These are phyloP conservation scores for Acacia crassicarpa DNA, from an alignment of 306 rosid genomes.

Conservation along the genomic window DNA sequence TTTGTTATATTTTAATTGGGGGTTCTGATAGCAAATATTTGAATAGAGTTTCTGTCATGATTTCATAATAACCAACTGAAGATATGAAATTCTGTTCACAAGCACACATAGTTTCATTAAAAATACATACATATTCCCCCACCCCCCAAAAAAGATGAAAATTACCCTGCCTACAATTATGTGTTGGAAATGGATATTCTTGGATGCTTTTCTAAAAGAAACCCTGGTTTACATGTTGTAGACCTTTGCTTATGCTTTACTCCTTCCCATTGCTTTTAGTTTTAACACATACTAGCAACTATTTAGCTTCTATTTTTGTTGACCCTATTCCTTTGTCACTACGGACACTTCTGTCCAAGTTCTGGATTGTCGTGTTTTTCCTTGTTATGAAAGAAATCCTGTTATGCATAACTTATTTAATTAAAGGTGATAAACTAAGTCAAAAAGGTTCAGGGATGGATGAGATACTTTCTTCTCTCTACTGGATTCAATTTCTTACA, in stretches of 20 bases:
- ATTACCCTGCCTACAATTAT: not conserved
- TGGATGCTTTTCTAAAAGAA: not conserved
- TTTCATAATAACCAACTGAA: constrained; percentile 9
- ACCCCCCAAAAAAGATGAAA: no score
- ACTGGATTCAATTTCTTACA: not conserved
- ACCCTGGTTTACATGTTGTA: not conserved
- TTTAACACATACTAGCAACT: not conserved
- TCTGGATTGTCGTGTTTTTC: constrained; percentile 27
- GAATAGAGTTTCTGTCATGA: not conserved
- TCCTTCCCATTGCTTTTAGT: not conserved
- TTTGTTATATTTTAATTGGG: not conserved
- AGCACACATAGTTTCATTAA: not conserved
- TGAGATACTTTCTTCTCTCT: not conserved
- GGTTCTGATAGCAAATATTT: not conserved
- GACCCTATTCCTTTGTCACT: not conserved
- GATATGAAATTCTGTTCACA: not conserved
- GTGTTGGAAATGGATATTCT: not conserved
- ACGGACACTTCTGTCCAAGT: not conserved
- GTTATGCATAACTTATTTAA: not conserved
- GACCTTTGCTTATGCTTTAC: not conserved
- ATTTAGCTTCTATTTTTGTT: constrained; percentile 2
- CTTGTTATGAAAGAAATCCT: constrained; percentile 16
- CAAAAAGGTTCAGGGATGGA: not conserved
- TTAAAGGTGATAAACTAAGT: constrained; percentile 2
- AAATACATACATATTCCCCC: not conserved